phyloP scores from a whole-genome alignment of 768 basidiomycete species.

The Mycena alexandri region DNA sequence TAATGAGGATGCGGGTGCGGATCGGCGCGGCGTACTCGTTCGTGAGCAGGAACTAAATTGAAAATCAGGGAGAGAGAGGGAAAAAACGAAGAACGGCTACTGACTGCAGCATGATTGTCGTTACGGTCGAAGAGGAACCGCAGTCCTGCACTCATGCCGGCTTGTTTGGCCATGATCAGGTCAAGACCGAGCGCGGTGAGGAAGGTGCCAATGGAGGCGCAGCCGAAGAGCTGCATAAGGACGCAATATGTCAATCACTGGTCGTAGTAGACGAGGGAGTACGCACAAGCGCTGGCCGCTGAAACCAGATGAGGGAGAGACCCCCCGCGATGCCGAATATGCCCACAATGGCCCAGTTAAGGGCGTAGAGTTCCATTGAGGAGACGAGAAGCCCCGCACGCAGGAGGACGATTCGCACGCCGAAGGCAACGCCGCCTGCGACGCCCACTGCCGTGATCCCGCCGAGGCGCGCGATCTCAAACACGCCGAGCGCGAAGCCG shows the following conservation, averaged over 20 bases:
- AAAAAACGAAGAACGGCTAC: constrained; percentile 38
- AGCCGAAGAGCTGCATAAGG: constrained; percentile 57
- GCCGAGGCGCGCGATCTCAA: constrained; percentile 61
- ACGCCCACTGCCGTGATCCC: constrained; percentile 62
- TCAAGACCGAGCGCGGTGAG: constrained; percentile 68
- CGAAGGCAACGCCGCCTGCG: constrained; percentile 70
- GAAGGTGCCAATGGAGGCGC: constrained; percentile 74
- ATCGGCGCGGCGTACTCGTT: constrained; percentile 65
- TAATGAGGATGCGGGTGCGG: constrained; percentile 64
- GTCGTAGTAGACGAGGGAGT: neutral
- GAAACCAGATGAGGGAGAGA: constrained; percentile 57
- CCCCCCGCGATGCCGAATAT: constrained; percentile 58
- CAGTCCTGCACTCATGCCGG: constrained; percentile 73
- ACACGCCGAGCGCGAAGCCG: constrained; percentile 67
- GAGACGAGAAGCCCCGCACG: constrained; percentile 63
- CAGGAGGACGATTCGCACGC: constrained; percentile 66
- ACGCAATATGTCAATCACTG: neutral
- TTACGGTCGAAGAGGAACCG: constrained; percentile 76
- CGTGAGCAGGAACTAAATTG: constrained; percentile 44
- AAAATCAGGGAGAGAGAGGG: neutral
- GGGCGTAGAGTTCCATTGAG: constrained; percentile 47
- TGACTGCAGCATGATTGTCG: constrained; percentile 64
- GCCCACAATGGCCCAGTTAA: constrained; percentile 69
- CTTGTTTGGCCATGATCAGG: constrained; percentile 67
- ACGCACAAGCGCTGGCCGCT: constrained; percentile 66